Base-by-base conservation (phyloP, 352 stramenopile species). In the Phytophthora fragariae region DNA sequence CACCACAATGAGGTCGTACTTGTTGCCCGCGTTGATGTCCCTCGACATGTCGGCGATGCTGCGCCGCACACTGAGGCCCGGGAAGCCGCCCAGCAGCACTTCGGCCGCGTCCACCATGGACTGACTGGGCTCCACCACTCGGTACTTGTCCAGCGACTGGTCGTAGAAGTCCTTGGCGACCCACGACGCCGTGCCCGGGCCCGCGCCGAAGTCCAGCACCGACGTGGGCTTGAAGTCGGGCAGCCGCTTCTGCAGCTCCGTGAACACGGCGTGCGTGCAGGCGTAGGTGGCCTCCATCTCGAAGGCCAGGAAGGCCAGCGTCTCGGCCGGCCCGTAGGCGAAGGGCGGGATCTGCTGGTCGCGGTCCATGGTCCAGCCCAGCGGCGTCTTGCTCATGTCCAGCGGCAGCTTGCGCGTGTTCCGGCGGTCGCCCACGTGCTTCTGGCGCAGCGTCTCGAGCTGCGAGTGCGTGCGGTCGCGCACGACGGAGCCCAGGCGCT, bases 41-140 rank as follows among this genome's bases (percentile, higher is more conserved):
- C 86, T 87, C 35, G 89, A 89, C 82, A 96, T 82, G 49, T 96
- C 89, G 2, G 81, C 78, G 31, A 96, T 78, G 33, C 63, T 85
- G 69, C 88, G 86, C 54, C 89, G 88, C 47, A 95, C 70, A 60
- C 88, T 93, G 17, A 96, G 75, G 0, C 89, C 88, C 7, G 84
- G 78, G 65, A 96, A 96, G 7, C 79, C 88, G 53, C 93, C 84
- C 9, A 96, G 73, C 62, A 94, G 44, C 44, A 90, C 81, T 55
- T 92, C 73, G 0, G 88, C 85, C 0, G 89, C 90, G 68, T 97
- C 88, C 31, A 93, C 72, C 90, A 97, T 97, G 41, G 88, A 94
- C 65, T 97, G 90, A 57, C 88, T 95, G 39, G 90, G 88, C 65
- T 97, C 90, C 50, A 97, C 77, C 17, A 97, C 72, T 27, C 88